A percentile compares a stretch with the other conserved stretches of the same genome.
phyloP scores from a whole-genome alignment of 306 rosid genomes.

The Betula pendula region DNA sequence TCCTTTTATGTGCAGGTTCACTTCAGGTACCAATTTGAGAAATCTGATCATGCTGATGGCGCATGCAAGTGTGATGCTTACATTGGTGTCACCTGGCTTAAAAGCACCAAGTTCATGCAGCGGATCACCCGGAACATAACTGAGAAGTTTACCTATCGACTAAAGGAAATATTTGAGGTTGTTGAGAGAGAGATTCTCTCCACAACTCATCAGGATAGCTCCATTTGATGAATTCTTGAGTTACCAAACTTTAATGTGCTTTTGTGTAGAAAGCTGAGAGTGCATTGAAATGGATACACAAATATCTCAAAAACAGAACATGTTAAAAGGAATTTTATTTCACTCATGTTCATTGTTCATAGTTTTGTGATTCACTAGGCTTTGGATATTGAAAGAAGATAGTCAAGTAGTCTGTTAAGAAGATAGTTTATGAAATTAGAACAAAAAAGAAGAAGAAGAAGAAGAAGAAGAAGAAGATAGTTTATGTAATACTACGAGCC shows the following conservation, averaged over 20 bases:
- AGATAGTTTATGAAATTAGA: not conserved
- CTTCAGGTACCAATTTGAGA: conserved; percentile 62
- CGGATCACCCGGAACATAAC: conserved; percentile 60
- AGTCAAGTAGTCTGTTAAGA: not conserved
- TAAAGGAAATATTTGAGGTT: conserved; percentile 54
- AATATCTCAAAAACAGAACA: not conserved
- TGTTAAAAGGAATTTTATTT: not conserved
- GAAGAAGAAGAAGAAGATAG: not conserved
- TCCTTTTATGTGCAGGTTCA: conserved; percentile 49
- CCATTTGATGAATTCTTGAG: not conserved
- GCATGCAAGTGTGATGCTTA: conserved; percentile 63
- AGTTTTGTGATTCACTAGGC: not conserved
- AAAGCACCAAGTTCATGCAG: conserved; percentile 59
- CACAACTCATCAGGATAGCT: conserved; percentile 11
- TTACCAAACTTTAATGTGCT: no score
- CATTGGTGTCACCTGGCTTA: conserved; percentile 59
- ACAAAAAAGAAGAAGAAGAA: no score
- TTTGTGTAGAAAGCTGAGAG: not conserved
- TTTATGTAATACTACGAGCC: not conserved
- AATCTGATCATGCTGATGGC: conserved; percentile 41
- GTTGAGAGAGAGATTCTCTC: conserved; percentile 60
- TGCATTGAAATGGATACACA: not conserved
- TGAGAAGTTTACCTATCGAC: conserved; percentile 43
- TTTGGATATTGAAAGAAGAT: not conserved
- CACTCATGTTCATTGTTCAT: not conserved